These are phyloP conservation scores for Paraurostyla sp. DNA, from an alignment of 73 alveolate genomes.

Conservation along the genomic window DNA sequence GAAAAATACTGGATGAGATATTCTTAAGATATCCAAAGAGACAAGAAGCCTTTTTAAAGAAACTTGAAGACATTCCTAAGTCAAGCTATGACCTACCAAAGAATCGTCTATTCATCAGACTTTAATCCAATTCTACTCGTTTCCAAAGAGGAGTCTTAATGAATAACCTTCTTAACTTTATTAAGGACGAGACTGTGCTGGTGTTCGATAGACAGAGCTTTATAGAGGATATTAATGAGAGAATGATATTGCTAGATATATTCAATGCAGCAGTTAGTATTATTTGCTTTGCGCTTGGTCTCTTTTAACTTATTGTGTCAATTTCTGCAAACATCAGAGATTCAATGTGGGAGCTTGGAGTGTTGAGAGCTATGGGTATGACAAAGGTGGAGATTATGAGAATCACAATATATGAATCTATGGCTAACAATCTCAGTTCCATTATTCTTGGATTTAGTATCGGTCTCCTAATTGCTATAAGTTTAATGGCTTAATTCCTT, in stretches of 20 bases:
- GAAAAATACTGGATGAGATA: neutral
- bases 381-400: conserved; percentile 83
- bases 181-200: conserved; percentile 21
- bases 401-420: conserved; percentile 92
- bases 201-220: conserved; percentile 33
- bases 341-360: conserved; percentile 96
- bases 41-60: conserved; percentile 4
- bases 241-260: conserved; percentile 30
- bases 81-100: conserved; percentile 19
- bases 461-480: conserved; percentile 89
- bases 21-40: conserved; percentile 17
- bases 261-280: conserved; percentile 24
- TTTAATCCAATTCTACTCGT: neutral
- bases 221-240: conserved; percentile 1
- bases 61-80: conserved; percentile 7
- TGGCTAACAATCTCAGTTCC: conserved; percentile 86
- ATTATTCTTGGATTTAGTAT: conserved; percentile 89
- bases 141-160: conserved; percentile 16
- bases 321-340: conserved; percentile 95
- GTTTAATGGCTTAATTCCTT: conserved; percentile 87
- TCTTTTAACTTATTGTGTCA: conserved; percentile 90
- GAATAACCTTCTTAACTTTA: conserved; percentile 24
- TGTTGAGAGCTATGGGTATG: conserved; percentile 95
- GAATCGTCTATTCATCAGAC: conserved; percentile 1
- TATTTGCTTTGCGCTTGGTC: conserved; percentile 70